These are phyloP conservation scores for Ogataea zsoltii DNA, from an alignment of 805 yeast genomes.

Conservation along the genomic window DNA sequence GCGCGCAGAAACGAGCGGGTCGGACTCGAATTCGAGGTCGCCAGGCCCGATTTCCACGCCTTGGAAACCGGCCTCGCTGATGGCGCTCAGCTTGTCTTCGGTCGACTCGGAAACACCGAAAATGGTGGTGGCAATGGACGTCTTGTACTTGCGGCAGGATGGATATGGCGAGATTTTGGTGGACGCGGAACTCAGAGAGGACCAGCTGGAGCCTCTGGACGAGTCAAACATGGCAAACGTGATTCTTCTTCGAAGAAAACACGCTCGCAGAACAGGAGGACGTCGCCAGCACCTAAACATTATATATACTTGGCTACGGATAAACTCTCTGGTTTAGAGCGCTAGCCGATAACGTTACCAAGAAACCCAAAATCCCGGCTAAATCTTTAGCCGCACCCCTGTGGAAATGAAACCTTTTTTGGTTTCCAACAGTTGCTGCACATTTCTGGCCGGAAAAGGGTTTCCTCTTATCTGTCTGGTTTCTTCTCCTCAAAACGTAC, in stretches of 20 bases:
- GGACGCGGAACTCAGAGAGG: slow-evolving; percentile 3
- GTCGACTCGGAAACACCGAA: not conserved
- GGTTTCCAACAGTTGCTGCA: too few species aligned
- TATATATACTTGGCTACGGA: not conserved
- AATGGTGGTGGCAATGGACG: slow-evolving; percentile 5
- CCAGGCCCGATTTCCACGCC: slow-evolving; percentile 6
- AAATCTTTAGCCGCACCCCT: not conserved
- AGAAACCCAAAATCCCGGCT: too few species aligned
- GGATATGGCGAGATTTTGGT: slow-evolving; percentile 2
- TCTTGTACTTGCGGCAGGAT: slow-evolving; percentile 1
- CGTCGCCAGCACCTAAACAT: not conserved
- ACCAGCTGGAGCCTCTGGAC: slow-evolving; percentile 6
- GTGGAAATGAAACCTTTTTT: not conserved
- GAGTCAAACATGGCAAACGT: slow-evolving; percentile 1
- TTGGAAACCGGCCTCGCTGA: slow-evolving; percentile 6
- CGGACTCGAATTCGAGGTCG: slow-evolving; percentile 2
- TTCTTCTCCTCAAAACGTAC: too few species aligned
- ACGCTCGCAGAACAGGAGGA: not conserved
- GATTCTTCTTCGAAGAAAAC: not conserved
- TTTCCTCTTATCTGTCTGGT: not conserved
- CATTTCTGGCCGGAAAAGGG: not conserved
- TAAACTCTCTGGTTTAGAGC: too few species aligned
- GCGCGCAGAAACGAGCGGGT: not conserved
- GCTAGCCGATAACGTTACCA: not conserved
- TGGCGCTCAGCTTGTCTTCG: not conserved